phyloP scores from a whole-genome alignment of 257 asterid species.

The Ocimum tenuiflorum region DNA sequence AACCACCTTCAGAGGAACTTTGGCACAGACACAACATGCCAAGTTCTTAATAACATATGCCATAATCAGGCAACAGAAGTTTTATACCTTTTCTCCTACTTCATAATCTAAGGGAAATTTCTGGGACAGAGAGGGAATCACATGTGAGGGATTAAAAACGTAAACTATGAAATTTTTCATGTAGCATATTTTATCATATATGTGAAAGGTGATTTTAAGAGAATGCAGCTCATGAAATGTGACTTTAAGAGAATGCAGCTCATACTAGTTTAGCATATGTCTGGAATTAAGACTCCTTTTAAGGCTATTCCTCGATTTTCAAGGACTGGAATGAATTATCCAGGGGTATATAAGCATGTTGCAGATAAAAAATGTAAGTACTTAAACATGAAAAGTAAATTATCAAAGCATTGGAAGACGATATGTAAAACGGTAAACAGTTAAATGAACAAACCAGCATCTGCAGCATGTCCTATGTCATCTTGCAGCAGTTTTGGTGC shows the following conservation, averaged over 20 bases:
- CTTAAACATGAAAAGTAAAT: not conserved
- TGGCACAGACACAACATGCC: not conserved
- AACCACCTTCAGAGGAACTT: slow-evolving; percentile 13
- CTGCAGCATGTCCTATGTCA: not conserved
- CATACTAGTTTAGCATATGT: not conserved
- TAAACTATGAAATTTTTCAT: not conserved
- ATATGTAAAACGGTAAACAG: not conserved
- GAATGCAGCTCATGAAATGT: no score
- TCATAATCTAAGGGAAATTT: not conserved
- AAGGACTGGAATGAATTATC: not conserved
- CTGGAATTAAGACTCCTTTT: not conserved
- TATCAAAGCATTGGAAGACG: slow-evolving; percentile 13
- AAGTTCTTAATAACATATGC: not conserved
- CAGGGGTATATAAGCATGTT: not conserved
- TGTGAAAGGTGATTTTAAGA: no score
- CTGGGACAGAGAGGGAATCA: not conserved
- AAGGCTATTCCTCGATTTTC: not conserved
- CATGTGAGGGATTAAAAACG: not conserved
- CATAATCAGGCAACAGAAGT: not conserved
- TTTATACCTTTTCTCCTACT: not conserved
- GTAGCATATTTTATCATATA: not conserved
- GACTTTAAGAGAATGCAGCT: no score
- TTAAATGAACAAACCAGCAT: slow-evolving; percentile 27
- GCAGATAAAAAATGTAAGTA: not conserved
- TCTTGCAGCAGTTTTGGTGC: slow-evolving; percentile 2